Percentiles rank a stretch among this genome's conserved stretches.
phyloP scores from a whole-genome alignment of 1,284 basidiomycete species.

The Heterobasidion irregulare region DNA sequence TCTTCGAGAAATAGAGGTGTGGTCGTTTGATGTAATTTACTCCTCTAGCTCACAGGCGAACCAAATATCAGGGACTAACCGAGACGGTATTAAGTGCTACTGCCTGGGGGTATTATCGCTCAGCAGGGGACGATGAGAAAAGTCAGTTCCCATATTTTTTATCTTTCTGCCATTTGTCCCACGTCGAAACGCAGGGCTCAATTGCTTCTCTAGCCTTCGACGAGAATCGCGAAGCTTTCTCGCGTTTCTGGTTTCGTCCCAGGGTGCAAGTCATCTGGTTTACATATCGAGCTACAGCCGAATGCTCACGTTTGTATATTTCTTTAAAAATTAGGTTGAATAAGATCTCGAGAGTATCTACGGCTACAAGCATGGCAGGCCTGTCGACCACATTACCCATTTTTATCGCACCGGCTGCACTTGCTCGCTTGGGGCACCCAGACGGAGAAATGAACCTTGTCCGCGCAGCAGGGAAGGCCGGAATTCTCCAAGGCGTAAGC shows the following conservation, averaged over 20 bases:
- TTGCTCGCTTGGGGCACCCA: slow-evolving; percentile 59
- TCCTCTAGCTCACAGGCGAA: no score
- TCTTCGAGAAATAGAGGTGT: slow-evolving; percentile 34
- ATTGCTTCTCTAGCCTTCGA: slow-evolving; percentile 22
- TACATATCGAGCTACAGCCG: background rate
- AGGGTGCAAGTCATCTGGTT: slow-evolving; percentile 24
- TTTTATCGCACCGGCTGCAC: slow-evolving; percentile 46
- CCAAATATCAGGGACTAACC: slow-evolving; percentile 18
- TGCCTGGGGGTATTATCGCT: slow-evolving; percentile 46
- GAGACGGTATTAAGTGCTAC: slow-evolving; percentile 26
- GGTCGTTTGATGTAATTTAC: no score
- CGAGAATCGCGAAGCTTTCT: slow-evolving; percentile 37
- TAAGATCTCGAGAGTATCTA: slow-evolving; percentile 22
- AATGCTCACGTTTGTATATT: background rate
- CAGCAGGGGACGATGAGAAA: slow-evolving; percentile 37
- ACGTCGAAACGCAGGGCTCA: background rate
- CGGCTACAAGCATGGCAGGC: slow-evolving; percentile 33
- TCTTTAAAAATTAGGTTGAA: slow-evolving; percentile 16
- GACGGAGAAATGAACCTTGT: slow-evolving; percentile 57
- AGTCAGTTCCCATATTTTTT: slow-evolving; percentile 18
- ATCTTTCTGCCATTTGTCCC: background rate
- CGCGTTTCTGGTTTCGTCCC: slow-evolving; percentile 42
- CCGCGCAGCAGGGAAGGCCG: slow-evolving; percentile 44
- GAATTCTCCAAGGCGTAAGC: slow-evolving; percentile 50
- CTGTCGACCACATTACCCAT: slow-evolving; percentile 34